phyloP scores from a whole-genome alignment of 2,329 filamentous ascomycete species.

The Diaporthe vexans region DNA sequence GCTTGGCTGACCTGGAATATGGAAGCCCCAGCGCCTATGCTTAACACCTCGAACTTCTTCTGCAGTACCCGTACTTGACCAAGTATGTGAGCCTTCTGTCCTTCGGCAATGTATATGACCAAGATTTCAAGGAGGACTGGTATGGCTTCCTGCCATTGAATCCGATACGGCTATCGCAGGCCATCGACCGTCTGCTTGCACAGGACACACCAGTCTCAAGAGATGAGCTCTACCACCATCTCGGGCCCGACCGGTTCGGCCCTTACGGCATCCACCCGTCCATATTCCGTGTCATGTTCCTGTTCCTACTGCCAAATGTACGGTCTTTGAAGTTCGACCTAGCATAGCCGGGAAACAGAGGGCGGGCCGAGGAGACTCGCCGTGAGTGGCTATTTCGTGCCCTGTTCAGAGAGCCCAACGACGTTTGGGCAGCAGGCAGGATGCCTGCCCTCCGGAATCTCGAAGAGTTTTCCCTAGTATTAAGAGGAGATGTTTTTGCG shows the following conservation, averaged over 20 bases:
- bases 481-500: not conserved
- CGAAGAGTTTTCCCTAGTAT: not conserved
- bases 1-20: not conserved
- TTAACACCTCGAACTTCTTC: not conserved
- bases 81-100: not conserved
- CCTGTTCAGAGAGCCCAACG: not conserved
- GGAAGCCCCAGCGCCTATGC: not conserved
- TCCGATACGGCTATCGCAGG: not conserved
- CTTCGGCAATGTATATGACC: not conserved
- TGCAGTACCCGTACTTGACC: not conserved
- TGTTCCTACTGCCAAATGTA: constrained; percentile 1
- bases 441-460: not conserved
- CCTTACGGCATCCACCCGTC: not conserved
- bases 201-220: not conserved
- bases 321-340: not conserved
- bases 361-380: not conserved
- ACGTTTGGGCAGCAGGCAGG: not conserved
- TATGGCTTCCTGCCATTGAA: not conserved
- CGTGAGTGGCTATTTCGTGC: not conserved
- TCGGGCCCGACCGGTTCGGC: not conserved
- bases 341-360: not conserved
- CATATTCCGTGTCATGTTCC: not conserved
- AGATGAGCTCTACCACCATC: not conserved
- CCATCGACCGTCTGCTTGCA: not conserved
- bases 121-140: not conserved